Percentiles rank a stretch among this genome's conserved stretches.
Evolutionary conservation across 305 asterid species (phyloP).

Genomic region (Solanum hybrid): DNA sequence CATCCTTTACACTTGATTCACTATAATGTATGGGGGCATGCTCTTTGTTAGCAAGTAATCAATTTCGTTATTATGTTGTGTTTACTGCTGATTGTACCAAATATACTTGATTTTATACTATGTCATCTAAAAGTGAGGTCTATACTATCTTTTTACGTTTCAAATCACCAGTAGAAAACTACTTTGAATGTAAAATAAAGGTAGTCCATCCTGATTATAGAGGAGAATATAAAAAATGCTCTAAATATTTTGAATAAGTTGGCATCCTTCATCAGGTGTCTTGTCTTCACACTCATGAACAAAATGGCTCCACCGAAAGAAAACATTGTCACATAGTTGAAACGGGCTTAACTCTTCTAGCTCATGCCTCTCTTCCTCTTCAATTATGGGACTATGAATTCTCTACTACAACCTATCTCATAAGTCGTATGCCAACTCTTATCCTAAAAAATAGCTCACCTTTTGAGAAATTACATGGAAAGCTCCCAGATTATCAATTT

Average conservation of each 20-base stretch:
- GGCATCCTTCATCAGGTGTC: background rate
- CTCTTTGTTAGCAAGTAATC: background rate
- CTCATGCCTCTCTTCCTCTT: background rate
- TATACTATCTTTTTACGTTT: background rate
- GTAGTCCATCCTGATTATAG: background rate
- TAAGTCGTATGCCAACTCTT: no score
- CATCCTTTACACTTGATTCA: no score
- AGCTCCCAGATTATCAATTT: no score
- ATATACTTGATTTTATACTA: background rate
- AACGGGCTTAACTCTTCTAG: background rate
- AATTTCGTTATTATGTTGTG: background rate
- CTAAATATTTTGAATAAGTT: no score
- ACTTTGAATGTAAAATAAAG: background rate
- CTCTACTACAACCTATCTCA: background rate
- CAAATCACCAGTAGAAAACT: background rate
- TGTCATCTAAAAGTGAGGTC: background rate
- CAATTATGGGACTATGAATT: background rate
- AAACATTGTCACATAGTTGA: background rate
- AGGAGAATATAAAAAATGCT: background rate
- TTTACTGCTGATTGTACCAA: background rate
- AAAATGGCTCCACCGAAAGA: background rate
- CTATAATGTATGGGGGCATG: no score
- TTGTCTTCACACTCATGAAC: background rate
- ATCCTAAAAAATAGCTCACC: no score
- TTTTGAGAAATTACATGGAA: no score